These are phyloP conservation scores for Neurospora intermedia DNA, from an alignment of 495 filamentous ascomycete species.

Conservation along the genomic window DNA sequence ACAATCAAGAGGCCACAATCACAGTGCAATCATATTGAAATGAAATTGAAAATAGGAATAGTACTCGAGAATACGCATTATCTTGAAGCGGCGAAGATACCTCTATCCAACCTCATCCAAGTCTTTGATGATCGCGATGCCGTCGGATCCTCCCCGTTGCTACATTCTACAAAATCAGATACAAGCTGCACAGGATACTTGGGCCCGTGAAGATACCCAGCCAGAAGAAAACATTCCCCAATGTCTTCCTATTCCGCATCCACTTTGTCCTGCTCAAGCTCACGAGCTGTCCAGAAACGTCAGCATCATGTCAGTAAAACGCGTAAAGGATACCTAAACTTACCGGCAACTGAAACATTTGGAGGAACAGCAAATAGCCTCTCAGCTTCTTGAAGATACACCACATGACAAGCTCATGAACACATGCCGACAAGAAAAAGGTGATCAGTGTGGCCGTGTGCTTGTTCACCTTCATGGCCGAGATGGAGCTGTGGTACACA, in stretches of 20 bases:
- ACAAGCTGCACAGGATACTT: conserved; percentile 59
- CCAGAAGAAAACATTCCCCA: conserved; percentile 71
- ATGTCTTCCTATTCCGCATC: conserved; percentile 44
- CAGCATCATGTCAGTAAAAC: neutral
- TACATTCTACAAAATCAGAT: conserved; percentile 47
- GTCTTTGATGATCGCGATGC: too few relatives aligned
- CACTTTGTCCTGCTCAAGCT: conserved; percentile 49
- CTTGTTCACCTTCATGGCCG: conserved; percentile 54
- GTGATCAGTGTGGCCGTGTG: conserved; percentile 63
- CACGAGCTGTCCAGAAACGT: conserved; percentile 32
- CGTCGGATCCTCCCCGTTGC: neutral
- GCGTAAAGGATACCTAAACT: conserved; percentile 1
- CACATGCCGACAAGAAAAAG: conserved; percentile 56
- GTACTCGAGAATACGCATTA: neutral
- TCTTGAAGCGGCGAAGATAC: neutral
- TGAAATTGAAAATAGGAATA: neutral
- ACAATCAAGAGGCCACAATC: neutral
- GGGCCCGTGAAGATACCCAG: conserved; percentile 60
- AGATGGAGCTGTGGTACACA: conserved; percentile 66
- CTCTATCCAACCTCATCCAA: neutral
- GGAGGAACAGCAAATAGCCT: conserved; percentile 57
- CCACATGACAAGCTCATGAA: conserved; percentile 70
- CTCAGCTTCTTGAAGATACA: conserved; percentile 67
- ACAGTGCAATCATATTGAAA: too few relatives aligned
- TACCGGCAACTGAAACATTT: conserved; percentile 59